A percentile compares a stretch with the other conserved stretches of the same genome.
Conservation (phyloP, 305 asterid genomes). For the Plantago coronopus region DNA sequence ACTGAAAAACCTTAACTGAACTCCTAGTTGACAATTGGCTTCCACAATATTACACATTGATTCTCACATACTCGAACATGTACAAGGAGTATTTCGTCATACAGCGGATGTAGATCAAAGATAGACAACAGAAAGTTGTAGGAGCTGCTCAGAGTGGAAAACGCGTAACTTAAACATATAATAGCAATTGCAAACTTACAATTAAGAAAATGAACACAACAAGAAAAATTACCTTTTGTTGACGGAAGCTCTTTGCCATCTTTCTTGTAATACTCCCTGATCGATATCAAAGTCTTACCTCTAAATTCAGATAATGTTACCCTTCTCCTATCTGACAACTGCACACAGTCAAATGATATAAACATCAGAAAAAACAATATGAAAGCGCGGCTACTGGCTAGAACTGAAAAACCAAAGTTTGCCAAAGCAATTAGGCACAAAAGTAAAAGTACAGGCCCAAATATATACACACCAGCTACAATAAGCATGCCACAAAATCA, state of each 20-base stretch:
- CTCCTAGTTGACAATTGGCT: too few relatives aligned
- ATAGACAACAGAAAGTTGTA: too few relatives aligned
- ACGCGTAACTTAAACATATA: not conserved
- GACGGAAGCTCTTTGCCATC: constrained; percentile 87
- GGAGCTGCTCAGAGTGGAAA: not conserved
- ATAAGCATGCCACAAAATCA: too few relatives aligned
- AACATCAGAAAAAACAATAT: not conserved
- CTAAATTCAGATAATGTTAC: constrained; percentile 83
- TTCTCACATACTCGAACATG: not conserved
- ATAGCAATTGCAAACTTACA: constrained; percentile 5
- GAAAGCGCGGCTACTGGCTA: not conserved
- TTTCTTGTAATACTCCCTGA: constrained; percentile 75
- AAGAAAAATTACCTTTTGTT: constrained; percentile 55
- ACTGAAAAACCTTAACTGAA: not conserved
- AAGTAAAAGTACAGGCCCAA: constrained; percentile 7
- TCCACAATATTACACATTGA: too few relatives aligned
- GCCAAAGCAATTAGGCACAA: not conserved
- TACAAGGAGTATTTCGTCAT: not conserved
- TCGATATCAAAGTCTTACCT: constrained; percentile 77
- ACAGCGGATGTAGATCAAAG: too few relatives aligned
- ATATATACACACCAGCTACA: not conserved
- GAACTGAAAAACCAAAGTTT: not conserved
- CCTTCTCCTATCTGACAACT: constrained; percentile 77
- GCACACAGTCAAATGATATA: constrained; percentile 6
- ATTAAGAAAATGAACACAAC: not conserved